These are phyloP conservation scores for Piper longum DNA, from an alignment of 164 flowering plant genomes.

Conservation along the genomic window DNA sequence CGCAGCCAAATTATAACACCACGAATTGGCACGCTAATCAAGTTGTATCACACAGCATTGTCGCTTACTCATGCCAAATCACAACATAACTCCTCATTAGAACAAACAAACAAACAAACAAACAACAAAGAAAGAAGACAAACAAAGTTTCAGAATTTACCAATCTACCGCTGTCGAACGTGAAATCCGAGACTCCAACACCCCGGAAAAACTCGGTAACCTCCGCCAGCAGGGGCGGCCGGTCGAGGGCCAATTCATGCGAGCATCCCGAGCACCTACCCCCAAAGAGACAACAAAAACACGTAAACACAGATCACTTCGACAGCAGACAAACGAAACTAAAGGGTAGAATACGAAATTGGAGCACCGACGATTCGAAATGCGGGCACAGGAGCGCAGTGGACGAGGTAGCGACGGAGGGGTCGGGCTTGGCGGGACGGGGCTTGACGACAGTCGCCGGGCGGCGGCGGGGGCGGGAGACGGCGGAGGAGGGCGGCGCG, in stretches of 20 bases:
- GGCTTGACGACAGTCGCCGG: conserved; percentile 9
- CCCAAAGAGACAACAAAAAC: not conserved
- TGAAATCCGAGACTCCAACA: conserved; percentile 47
- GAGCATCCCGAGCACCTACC: conserved; percentile 86
- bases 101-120: not conserved
- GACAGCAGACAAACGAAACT: not conserved
- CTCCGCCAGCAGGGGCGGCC: conserved; percentile 48
- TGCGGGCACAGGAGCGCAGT: conserved; percentile 78
- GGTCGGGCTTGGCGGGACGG: not conserved
- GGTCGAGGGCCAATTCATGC: conserved; percentile 64
- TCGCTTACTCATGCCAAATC: too few relatives aligned
- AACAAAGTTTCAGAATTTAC: conserved; percentile 16
- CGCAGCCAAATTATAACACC: too few relatives aligned
- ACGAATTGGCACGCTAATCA: too few relatives aligned
- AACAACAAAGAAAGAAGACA: not conserved
- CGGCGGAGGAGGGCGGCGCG: not conserved
- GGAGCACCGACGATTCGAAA: conserved; percentile 53
- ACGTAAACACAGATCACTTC: not conserved
- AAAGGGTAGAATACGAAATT: not conserved
- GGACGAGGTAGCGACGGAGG: conserved; percentile 12
- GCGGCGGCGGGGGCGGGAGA: conserved; percentile 6
- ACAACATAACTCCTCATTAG: not conserved
- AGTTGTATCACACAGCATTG: too few relatives aligned
- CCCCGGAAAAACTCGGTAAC: conserved; percentile 46
- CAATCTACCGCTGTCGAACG: conserved; percentile 52